Evolutionary conservation across 192 early-diverging fungal genomes (phyloP), one percentile per base, ranked within the genome.

Genomic region (Hyaloraphidium curvatum): DNA sequence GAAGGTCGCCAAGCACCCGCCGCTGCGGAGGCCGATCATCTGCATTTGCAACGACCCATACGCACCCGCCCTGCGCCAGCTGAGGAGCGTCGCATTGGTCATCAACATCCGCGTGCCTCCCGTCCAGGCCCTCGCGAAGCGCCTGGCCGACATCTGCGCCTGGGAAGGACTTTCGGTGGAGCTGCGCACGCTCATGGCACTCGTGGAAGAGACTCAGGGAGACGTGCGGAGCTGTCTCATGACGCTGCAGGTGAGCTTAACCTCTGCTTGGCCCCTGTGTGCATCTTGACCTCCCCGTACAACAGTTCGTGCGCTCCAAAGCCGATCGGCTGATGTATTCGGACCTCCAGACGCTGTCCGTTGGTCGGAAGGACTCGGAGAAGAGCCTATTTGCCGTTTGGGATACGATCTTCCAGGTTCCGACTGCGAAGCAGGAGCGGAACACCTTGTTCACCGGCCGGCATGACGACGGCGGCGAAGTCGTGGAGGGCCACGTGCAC

Each of bases 41-140:
- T 98, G 91, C 62, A 93, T 98, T 54, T 98, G 94, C 74, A 98
- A 98, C 64, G 90, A 95, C 64, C 80, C 72, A 51, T 98, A 87
- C 67, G 84, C 86, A 2, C 77, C 90, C 19, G 84, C 80, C 5
- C 67, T 98, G 51, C 81, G 89, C 26, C 82, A 85, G 1, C 67
- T 98, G 33, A 74, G 90, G 16, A 63, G 65, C n/a, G 72, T 86
- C 30, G 84, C 87, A 3, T 75, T 87, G 54, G 64, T 78, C 31
- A 63, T 79, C 58, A 67, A 74, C 40, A 82, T 98, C 50, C 65
- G 66, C n/a, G 71, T 77, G 22, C 76, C 82, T 0, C 59, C 77
- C 0, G 59, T 74, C 5, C 63, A 67, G 27, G 41, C 71, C 2
- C 66, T 98, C 31, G 83, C 85, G 0, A 72, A 71, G 52, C 71